phyloP scores from a whole-genome alignment of 768 basidiomycete species.

The Suillus clintonianus region DNA sequence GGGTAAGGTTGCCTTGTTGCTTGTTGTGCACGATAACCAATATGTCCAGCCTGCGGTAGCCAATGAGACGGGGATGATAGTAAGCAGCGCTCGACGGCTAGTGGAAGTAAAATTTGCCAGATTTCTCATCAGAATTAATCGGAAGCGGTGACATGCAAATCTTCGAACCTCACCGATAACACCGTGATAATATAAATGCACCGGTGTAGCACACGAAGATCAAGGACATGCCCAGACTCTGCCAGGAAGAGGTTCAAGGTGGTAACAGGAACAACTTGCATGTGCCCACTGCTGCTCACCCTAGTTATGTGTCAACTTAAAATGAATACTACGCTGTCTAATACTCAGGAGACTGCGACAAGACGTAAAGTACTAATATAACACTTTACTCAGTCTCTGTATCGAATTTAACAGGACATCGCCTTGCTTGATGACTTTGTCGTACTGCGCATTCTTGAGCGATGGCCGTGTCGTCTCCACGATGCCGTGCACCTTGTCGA shows the following conservation, averaged over 20 bases:
- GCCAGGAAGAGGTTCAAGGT: background rate
- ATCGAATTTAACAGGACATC: conserved; percentile 87
- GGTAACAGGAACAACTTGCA: background rate
- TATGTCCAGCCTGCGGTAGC: conserved; percentile 11
- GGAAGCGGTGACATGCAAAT: too few species aligned
- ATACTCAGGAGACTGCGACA: background rate
- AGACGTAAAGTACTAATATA: conserved; percentile 43
- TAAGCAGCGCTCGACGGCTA: conserved; percentile 8
- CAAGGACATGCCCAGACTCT: background rate
- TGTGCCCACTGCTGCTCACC: background rate
- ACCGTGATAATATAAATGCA: background rate
- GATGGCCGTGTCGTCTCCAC: conserved; percentile 87
- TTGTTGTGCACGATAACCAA: conserved; percentile 4
- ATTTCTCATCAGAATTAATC: background rate
- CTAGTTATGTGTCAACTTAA: background rate
- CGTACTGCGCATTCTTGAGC: conserved; percentile 84
- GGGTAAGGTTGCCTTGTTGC: background rate
- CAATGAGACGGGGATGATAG: conserved; percentile 10
- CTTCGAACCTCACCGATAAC: background rate
- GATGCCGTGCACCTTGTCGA: conserved; percentile 93
- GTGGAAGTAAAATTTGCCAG: conserved; percentile 2
- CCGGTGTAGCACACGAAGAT: background rate
- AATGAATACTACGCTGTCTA: background rate
- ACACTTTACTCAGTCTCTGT: conserved; percentile 88
- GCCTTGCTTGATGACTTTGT: conserved; percentile 90